Conservation (phyloP, 2,329 filamentous ascomycete genomes). For the Colletotrichum chlorophyti region DNA sequence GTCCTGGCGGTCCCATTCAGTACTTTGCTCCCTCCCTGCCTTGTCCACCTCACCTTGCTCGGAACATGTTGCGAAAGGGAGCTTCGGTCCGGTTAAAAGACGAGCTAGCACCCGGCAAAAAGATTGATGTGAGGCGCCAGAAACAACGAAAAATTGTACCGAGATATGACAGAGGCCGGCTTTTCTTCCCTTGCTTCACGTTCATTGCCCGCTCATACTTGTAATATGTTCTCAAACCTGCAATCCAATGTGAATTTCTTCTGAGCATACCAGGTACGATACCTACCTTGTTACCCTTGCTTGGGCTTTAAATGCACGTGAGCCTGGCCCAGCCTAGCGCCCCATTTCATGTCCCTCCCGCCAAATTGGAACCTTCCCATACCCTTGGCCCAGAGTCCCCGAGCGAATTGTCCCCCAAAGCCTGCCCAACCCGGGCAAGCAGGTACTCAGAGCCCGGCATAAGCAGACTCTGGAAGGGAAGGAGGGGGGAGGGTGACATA, state of each 20-base stretch:
- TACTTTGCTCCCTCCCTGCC: background rate
- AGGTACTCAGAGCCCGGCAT: background rate
- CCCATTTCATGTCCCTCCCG: constrained; percentile 23
- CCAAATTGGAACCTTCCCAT: constrained; percentile 26
- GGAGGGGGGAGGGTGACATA: background rate
- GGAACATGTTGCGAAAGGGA: background rate
- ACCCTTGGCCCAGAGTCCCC: constrained; percentile 17
- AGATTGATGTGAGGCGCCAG: no score
- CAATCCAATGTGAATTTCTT: no score
- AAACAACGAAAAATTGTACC: no score
- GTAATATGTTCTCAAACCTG: no score
- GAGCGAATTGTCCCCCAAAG: constrained; percentile 25
- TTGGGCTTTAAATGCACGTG: constrained; percentile 8
- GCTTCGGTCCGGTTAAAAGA: background rate
- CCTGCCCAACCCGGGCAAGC: constrained; percentile 13
- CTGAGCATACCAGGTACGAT: no score
- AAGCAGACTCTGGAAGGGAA: background rate
- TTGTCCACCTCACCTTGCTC: no score
- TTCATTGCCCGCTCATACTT: background rate
- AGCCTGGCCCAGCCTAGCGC: constrained; percentile 25
- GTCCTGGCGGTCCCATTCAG: background rate
- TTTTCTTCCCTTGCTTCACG: constrained; percentile 1
- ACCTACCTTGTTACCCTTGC: no score
- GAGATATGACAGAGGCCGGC: no score
- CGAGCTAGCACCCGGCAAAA: background rate